These are phyloP conservation scores for Cucurbita maxima DNA, from an alignment of 306 rosid species.

Conservation along the genomic window DNA sequence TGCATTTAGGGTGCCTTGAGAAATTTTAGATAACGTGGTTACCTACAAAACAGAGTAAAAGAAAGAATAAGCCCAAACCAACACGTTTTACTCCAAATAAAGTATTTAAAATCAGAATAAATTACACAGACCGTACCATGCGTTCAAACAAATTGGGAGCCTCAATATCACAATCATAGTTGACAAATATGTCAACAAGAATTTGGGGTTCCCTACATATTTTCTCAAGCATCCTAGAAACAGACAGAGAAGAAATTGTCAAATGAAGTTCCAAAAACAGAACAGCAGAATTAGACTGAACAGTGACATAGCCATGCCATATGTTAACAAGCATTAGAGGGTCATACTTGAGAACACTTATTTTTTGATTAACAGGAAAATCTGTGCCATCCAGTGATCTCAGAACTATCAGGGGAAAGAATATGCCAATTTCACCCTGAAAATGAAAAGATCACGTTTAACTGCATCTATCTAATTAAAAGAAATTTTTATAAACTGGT, in stretches of 20 bases:
- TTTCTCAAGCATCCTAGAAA: conserved; percentile 86
- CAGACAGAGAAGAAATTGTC: conserved; percentile 13
- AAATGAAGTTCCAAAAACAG: neutral
- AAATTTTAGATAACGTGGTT: conserved; percentile 72
- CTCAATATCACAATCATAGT: conserved; percentile 98
- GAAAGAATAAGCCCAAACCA: neutral
- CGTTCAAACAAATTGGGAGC: conserved; percentile 98
- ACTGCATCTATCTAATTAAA: conserved; percentile 9
- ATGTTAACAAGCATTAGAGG: conserved; percentile 11
- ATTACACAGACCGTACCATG: conserved; percentile 39
- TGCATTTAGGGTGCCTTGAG: conserved; percentile 69
- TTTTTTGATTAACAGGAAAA: conserved; percentile 65
- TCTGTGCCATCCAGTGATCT: conserved; percentile 83
- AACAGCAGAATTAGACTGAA: neutral
- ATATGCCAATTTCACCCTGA: conserved; percentile 98
- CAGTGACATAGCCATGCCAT: conserved; percentile 6
- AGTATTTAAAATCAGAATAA: conserved; percentile 1
- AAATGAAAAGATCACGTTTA: conserved; percentile 14
- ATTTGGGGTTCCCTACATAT: conserved; percentile 91
- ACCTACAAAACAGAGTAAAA: conserved; percentile 29
- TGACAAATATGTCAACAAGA: conserved; percentile 97
- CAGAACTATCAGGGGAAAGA: conserved; percentile 88
- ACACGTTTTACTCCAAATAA: conserved; percentile 1
- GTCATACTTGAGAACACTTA: conserved; percentile 80
- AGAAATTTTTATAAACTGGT: conserved; percentile 9